These are phyloP conservation scores for Eutrema salsugineum DNA, from an alignment of 441 rosid species.

Conservation along the genomic window DNA sequence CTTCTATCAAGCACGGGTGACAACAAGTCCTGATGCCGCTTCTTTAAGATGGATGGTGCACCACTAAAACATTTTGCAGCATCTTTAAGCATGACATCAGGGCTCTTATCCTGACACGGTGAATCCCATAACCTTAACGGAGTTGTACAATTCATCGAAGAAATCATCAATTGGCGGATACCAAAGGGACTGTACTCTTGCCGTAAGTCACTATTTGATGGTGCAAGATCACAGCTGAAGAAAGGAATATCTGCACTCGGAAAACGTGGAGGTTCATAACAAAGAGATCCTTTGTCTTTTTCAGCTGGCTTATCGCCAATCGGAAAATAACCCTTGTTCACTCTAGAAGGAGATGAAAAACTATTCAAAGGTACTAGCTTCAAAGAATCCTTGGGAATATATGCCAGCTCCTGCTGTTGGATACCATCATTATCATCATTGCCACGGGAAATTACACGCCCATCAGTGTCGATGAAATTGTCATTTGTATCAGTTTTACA, in stretches of 20 bases:
- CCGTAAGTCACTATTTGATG: conserved; percentile 69
- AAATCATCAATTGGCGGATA: conserved; percentile 92
- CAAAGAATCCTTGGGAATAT: conserved; percentile 46
- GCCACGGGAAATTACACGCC: conserved; percentile 42
- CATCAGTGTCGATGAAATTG: conserved; percentile 47
- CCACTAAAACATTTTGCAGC: conserved; percentile 71
- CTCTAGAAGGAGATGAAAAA: conserved; percentile 44
- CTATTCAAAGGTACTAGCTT: conserved; percentile 64
- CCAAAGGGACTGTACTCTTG: conserved; percentile 99
- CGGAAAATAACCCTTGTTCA: conserved; percentile 24
- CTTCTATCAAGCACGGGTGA: conserved; percentile 92
- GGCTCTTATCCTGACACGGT: conserved; percentile 68
- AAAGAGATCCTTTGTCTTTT: conserved; percentile 67
- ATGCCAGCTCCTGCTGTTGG: conserved; percentile 47
- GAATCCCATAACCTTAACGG: conserved; percentile 97
- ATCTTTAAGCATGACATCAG: conserved; percentile 75
- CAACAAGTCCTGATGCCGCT: conserved; percentile 76
- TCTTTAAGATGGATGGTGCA: conserved; percentile 88
- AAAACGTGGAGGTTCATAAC: conserved; percentile 98
- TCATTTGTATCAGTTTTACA: conserved; percentile 32
- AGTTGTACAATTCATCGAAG: conserved; percentile 79
- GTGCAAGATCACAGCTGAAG: conserved; percentile 94
- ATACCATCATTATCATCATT: conserved; percentile 34
- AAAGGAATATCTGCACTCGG: conserved; percentile 93
- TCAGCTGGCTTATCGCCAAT: conserved; percentile 41